Evolutionary conservation across 2,329 filamentous ascomycete genomes (phyloP), one percentile per base, ranked within the genome.

Genomic region (Diaporthe ampelina): DNA sequence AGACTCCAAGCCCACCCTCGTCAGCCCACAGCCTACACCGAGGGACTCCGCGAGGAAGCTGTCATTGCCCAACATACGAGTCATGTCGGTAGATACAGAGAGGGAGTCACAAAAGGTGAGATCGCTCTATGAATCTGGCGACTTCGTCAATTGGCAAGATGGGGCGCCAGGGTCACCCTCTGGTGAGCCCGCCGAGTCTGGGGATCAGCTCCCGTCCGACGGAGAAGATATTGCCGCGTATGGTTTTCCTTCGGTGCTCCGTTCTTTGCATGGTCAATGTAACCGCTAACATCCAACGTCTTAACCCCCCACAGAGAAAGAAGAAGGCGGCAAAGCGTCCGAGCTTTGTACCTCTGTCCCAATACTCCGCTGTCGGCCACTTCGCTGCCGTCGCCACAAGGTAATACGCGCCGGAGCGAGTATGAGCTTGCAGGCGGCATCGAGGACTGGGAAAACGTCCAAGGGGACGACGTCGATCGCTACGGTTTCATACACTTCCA

Each of bases 31-130:
- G 57, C 70, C 75, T 67, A 74, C 75, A n/a, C 74, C 76, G 68
- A 76, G 76, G 29, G 74, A 71, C 29, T 72, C 76, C 26, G 50
- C 72, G 52, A 75, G 75, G 76, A 71, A 70, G 58, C 35, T 71
- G 73, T 78, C 82, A 43, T 77, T 83, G 72, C 87, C 88, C 76
- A 86, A 85, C 81, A 88, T 89, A 78, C 86, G 85, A 77, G 82
- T 90, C 79, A 84, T 90, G 81, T 85, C 88, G 78, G 84, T 85
- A 81, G 88, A 90, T 78, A 82, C 88, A 79, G 89, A 91, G 85
- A 88, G 88, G 84, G 89, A 91, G 85, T 91, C 89, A 85, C 88
- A 89, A 88, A 91, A 91, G 87, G 89, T 91, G 87, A 90, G 89
- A 87, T 91, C 89, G 83, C 89, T 91, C 84, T 91, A 91, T 86